Base-by-base conservation (phyloP, 2,329 filamentous ascomycete genomes). In the Claviceps fusiformis region DNA sequence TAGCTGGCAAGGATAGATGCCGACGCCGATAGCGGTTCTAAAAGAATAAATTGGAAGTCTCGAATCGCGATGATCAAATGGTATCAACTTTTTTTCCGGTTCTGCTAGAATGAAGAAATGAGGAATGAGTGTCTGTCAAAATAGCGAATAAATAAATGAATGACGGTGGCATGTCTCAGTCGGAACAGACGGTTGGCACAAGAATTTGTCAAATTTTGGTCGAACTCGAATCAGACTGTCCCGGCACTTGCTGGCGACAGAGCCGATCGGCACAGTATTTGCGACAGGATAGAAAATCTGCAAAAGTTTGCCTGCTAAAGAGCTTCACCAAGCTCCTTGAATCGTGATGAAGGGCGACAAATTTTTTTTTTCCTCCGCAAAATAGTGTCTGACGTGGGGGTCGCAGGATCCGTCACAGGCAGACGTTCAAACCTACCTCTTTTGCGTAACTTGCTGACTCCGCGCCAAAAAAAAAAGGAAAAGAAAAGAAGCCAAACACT, bases 11-110 rank as follows among this genome's bases (percentile, higher is more conserved):
- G 15, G 50, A 46, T 31, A 50, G 35, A 27, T 41, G 46, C 57
- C 57, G 52, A 54, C 53, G 47, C 54, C 53, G 46, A 39, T 51
- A 54, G 54, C 48, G 55, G 8, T 52, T 27, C 46, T 15, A 31
- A 41, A 13, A 17, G 15, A 13, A 10, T 44, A 39, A 35, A 19
- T 11, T 17, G n/a, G 17, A 41, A 48, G 31, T 35, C 27, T 55
- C 52, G 41, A 39, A 46, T 53, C 54, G 50, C 39, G 47, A 44
- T 19, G 45, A 9, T 3, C 11, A 31, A 29, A 13, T 37, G 4
- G 33, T 44, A 41, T 37, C 10, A 27, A 35, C 24, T 41, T 24
- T 35, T 33, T 33, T 9, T 2, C 33, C 29, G 33, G 19, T 29
- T 43, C 55, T 51, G 35, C 45, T 50, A 27, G 37, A 45, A 49